A percentile compares a stretch with the other conserved stretches of the same genome.
These are phyloP conservation scores for Suhomyces taliae DNA, from an alignment of 1,139 yeast species.

Conservation along the genomic window DNA sequence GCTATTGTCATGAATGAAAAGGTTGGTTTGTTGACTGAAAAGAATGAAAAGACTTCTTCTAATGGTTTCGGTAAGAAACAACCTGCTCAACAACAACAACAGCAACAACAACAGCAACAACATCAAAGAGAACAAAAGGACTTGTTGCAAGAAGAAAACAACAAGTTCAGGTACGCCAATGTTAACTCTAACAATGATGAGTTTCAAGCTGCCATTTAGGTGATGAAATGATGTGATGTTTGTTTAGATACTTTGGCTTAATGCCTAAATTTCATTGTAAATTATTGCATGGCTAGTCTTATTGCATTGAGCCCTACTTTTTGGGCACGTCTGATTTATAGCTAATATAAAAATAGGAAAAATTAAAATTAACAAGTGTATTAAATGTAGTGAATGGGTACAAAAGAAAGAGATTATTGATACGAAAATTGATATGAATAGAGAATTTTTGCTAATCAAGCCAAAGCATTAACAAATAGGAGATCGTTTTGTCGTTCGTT, in stretches of 20 bases:
- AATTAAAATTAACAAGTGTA: no score
- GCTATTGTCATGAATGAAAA: slow-evolving; percentile 88
- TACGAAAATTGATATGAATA: no score
- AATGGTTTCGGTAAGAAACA: slow-evolving; percentile 61
- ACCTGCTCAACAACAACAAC: slow-evolving; percentile 36
- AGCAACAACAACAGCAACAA: slow-evolving; percentile 26
- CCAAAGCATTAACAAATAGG: no score
- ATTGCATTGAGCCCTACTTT: slow-evolving; percentile 4
- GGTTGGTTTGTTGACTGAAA: slow-evolving; percentile 75
- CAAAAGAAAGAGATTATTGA: no score
- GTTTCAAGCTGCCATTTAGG: slow-evolving; percentile 37
- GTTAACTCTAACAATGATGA: slow-evolving; percentile 50
- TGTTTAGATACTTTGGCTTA: slow-evolving; percentile 1
- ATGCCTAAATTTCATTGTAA: slow-evolving; percentile 8
- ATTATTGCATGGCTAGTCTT: slow-evolving; percentile 11
- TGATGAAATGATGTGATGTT: background rate
- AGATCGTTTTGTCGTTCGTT: no score
- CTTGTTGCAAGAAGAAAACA: slow-evolving; percentile 37
- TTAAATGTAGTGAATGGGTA: no score
- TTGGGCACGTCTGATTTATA: background rate
- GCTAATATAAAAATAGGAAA: slow-evolving; percentile 9
- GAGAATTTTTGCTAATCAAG: no score
- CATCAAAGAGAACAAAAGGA: slow-evolving; percentile 37
- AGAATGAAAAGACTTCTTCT: slow-evolving; percentile 80
- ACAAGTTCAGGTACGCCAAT: slow-evolving; percentile 48